These are phyloP conservation scores for Gossypium gossypioides DNA, from an alignment of 441 rosid species.

Conservation along the genomic window DNA sequence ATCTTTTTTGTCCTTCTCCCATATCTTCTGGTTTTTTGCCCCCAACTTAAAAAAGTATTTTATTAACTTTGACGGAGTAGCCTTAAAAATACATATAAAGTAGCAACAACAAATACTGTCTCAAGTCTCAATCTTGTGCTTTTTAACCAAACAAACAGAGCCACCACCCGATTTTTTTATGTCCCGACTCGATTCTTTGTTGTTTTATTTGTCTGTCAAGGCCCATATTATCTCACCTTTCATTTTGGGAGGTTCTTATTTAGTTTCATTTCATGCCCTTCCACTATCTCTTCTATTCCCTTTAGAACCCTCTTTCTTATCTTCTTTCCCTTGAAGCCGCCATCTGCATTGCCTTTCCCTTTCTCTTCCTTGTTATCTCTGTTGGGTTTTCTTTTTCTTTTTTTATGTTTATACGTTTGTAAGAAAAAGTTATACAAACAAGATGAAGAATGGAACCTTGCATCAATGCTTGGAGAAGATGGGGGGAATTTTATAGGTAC, in stretches of 20 bases:
- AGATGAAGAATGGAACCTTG: conserved; percentile 13
- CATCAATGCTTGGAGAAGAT: conserved; percentile 9
- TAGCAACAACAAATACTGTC: neutral
- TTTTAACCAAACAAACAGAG: conserved; percentile 9
- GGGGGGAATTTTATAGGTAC: conserved; percentile 16
- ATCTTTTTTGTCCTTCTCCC: neutral
- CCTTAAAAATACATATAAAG: neutral
- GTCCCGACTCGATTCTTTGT: conserved; percentile 8
- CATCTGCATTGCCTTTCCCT: neutral
- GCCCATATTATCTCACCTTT: conserved; percentile 5
- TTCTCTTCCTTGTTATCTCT: neutral
- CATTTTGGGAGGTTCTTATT: neutral
- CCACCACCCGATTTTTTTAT: conserved; percentile 15
- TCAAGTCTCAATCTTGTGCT: neutral
- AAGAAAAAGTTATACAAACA: neutral
- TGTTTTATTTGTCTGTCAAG: neutral
- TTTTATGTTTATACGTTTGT: neutral
- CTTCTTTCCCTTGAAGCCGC: neutral
- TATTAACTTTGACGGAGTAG: neutral
- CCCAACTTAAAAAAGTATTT: conserved; percentile 11
- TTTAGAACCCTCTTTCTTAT: neutral
- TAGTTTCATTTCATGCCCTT: conserved; percentile 19
- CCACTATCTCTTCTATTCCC: conserved; percentile 12
- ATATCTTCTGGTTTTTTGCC: conserved; percentile 4
- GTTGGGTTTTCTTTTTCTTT: neutral